These are phyloP conservation scores for Austroboletus eburneus DNA, from an alignment of 768 basidiomycete species.

Conservation along the genomic window DNA sequence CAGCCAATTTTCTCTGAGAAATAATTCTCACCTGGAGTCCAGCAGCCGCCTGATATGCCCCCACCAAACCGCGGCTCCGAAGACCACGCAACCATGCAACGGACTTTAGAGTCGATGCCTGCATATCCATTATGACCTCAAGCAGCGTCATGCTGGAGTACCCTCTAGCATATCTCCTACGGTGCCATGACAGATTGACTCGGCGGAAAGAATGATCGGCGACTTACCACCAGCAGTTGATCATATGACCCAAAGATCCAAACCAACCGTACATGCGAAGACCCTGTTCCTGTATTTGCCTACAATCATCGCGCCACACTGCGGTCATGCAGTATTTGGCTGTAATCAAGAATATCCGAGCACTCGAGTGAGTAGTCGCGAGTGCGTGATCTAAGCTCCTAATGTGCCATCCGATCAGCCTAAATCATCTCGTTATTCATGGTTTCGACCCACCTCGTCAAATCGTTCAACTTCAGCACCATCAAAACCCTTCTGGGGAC, in stretches of 20 bases:
- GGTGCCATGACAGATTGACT: constrained; percentile 3
- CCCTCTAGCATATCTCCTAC: constrained; percentile 56
- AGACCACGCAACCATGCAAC: constrained; percentile 67
- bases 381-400: constrained; percentile 82
- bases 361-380: constrained; percentile 82
- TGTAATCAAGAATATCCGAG: constrained; percentile 86
- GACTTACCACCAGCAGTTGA: constrained; percentile 75
- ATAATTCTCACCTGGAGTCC: constrained; percentile 33
- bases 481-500: constrained; percentile 82
- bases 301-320: constrained; percentile 70
- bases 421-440: background rate
- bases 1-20: background rate
- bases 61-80: constrained; percentile 51
- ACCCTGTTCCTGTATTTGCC: constrained; percentile 47
- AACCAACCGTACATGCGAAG: constrained; percentile 40
- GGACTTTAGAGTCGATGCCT: constrained; percentile 51
- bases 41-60: constrained; percentile 69
- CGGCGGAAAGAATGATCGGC: background rate
- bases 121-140: constrained; percentile 62
- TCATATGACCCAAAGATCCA: constrained; percentile 46
- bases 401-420: background rate
- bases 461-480: constrained; percentile 83
- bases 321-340: constrained; percentile 84
- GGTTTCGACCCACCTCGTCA: constrained; percentile 54
- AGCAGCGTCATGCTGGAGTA: constrained; percentile 48